These are phyloP conservation scores for Talaromyces amestolkiae DNA, from an alignment of 2,329 filamentous ascomycete genomes.

Conservation along the genomic window DNA sequence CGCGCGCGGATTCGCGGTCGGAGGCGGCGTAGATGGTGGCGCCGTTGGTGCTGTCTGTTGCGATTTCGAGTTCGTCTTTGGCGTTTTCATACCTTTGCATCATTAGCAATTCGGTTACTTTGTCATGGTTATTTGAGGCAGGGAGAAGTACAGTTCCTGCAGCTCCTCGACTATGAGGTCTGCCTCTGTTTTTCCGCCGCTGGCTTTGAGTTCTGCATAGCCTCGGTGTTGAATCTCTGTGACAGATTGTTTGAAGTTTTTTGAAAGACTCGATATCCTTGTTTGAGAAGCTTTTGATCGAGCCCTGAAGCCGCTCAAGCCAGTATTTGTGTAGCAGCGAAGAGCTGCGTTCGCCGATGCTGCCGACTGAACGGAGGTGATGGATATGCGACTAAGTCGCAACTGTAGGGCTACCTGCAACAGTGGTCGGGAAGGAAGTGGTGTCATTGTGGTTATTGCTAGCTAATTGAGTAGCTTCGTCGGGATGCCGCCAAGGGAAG, in stretches of 20 bases:
- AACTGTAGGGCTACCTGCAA: background rate
- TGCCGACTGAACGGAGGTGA: background rate
- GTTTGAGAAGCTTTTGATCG: background rate
- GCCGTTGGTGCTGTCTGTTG: conserved; percentile 46
- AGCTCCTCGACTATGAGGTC: conserved; percentile 39
- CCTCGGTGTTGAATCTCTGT: background rate
- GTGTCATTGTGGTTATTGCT: background rate
- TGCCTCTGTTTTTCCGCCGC: conserved; percentile 28
- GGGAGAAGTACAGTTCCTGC: conserved; percentile 33
- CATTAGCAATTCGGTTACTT: background rate
- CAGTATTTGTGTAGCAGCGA: background rate
- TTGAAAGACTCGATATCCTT: background rate
- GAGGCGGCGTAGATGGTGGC: conserved; percentile 47
- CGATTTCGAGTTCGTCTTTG: conserved; percentile 51
- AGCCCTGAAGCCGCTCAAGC: background rate
- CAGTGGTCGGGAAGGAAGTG: background rate
- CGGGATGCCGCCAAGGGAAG: background rate
- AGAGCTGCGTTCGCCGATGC: background rate
- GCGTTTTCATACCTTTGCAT: conserved; percentile 42
- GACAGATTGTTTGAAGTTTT: background rate
- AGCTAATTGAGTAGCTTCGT: background rate
- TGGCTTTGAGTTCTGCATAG: conserved; percentile 11
- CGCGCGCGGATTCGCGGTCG: conserved; percentile 47
- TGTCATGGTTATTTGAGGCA: background rate
- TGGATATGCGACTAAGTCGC: background rate